Evolutionary conservation across 768 basidiomycete genomes (phyloP), one percentile per base, ranked within the genome.

Genomic region (Leccinum barrowsii): DNA sequence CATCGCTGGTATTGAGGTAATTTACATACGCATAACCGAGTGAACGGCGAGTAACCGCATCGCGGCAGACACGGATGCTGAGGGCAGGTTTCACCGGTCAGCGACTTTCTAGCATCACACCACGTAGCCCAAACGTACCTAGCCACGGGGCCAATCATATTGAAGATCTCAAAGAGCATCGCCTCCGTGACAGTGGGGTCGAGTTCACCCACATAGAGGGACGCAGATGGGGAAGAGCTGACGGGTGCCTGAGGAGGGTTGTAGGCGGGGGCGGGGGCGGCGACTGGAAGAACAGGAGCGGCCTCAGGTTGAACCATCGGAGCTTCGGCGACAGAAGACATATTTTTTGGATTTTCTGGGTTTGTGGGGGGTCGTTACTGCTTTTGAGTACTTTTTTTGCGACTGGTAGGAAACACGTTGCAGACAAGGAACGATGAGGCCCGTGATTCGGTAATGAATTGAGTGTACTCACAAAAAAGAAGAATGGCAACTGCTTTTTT

Each of bases 21-120:
- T 99, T 99, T 74, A 99, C 96, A 73, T 99, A 99, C 61, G 97
- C 97, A 80, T 99, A 99, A 56, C 97, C 97, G 73, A 99, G 90
- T 54, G 97, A 98, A 68, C 97, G 94, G 79, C 97, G 92, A 64
- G 97, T 99, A 69, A 99, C 97, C 65, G 97, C 96, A 79, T 99
- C 97, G 75, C 97, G 94, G 77, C 97, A 99, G 69, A 99, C 97
- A 78, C 97, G 96, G 74, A 99, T 98, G 74, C 94, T 94, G 61
- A 35, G 62, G 30, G 28, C 50, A 17, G 19, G 22, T 22, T 24
- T 56, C 44, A 55, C 13, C 1, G 1, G 17, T 28, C 15, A 5
- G 50, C 15, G 51, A 50, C 50, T 37, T 19, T 50, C 4, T 12
- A 12, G 5, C 1, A 37, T 50, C 0, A 4, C 54, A 58, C 51